phyloP scores from a whole-genome alignment of 768 basidiomycete species.

The Sarcomyxa edulis region DNA sequence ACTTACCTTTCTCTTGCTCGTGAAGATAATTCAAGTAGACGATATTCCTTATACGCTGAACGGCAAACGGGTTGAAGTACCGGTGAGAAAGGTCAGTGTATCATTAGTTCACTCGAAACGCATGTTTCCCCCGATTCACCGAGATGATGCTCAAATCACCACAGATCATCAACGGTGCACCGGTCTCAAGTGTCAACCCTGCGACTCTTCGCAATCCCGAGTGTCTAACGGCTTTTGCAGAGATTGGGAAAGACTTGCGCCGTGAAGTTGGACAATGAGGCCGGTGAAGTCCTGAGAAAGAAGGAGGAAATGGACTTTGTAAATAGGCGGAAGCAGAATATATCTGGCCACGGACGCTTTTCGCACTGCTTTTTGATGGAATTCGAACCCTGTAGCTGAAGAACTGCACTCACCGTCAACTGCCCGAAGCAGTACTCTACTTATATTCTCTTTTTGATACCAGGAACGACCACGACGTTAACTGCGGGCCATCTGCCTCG shows the following conservation, averaged over 20 bases:
- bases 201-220: conserved; percentile 72
- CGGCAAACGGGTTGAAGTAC: conserved; percentile 76
- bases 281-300: not conserved
- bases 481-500: too few relatives aligned
- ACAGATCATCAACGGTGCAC: conserved; percentile 78
- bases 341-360: too few relatives aligned
- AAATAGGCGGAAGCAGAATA: too few relatives aligned
- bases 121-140: conserved; percentile 11
- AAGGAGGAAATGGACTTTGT: too few relatives aligned
- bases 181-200: conserved; percentile 61
- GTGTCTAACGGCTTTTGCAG: conserved; percentile 57
- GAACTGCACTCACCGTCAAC: too few relatives aligned
- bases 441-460: too few relatives aligned
- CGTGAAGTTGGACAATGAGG: conserved; percentile 24
- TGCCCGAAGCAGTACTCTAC: too few relatives aligned
- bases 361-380: too few relatives aligned
- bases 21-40: conserved; percentile 60
- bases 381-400: too few relatives aligned
- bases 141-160: too few relatives aligned
- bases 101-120: conserved; percentile 10
- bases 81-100: conserved; percentile 61
- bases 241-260: conserved; percentile 46
- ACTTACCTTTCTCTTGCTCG: conserved; percentile 1
- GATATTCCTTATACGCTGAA: conserved; percentile 81
- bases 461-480: too few relatives aligned